Evolutionary conservation across 106 monocot species (phyloP).

Genomic region (Chionographis japonica): DNA sequence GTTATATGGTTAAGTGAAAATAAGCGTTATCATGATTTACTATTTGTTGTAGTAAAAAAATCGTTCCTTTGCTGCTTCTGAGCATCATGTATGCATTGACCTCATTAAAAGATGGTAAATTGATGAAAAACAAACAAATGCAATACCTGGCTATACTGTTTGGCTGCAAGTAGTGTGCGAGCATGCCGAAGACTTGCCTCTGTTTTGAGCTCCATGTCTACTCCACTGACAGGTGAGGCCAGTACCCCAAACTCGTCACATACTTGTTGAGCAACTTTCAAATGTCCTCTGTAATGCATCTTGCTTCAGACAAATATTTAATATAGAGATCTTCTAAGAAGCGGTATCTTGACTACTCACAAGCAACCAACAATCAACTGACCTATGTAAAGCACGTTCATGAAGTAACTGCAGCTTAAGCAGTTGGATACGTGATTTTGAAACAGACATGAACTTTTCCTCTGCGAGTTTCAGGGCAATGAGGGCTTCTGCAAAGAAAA

Average conservation of each 20-base stretch:
- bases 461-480: slow-evolving; percentile 75
- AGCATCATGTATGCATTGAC: too few relatives aligned
- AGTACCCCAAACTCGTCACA: slow-evolving; percentile 81
- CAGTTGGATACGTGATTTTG: slow-evolving; percentile 67
- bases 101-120: too few relatives aligned
- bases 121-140: not conserved
- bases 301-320: not conserved
- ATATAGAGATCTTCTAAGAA: not conserved
- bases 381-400: slow-evolving; percentile 89
- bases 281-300: slow-evolving; percentile 51
- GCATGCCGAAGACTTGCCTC: slow-evolving; percentile 81
- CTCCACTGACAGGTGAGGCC: slow-evolving; percentile 68
- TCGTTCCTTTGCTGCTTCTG: too few relatives aligned
- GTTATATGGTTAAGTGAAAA: too few relatives aligned
- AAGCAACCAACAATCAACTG: not conserved
- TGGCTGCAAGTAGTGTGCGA: slow-evolving; percentile 86
- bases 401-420: slow-evolving; percentile 84
- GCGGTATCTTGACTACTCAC: not conserved
- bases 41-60: too few relatives aligned
- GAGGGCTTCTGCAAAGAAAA: slow-evolving; percentile 66
- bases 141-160: slow-evolving; percentile 75
- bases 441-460: slow-evolving; percentile 52
- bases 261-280: slow-evolving; percentile 71
- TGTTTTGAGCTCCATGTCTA: slow-evolving; percentile 87
- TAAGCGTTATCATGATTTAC: too few relatives aligned